These are phyloP conservation scores for Curvularia hawaiiensis DNA, from an alignment of 2,329 filamentous ascomycete genomes.

Conservation along the genomic window DNA sequence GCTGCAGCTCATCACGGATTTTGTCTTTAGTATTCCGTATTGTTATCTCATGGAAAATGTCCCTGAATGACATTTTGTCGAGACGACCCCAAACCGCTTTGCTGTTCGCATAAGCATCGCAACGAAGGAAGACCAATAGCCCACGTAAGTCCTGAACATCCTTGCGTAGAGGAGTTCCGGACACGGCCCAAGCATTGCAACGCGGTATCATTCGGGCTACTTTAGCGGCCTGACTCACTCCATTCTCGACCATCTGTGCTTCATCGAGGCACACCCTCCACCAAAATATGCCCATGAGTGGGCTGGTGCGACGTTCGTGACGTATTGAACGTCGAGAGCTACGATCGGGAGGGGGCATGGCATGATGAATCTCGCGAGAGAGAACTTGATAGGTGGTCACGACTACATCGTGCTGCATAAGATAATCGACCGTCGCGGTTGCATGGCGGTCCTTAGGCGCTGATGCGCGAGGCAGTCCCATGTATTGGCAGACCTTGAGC, in stretches of 20 bases:
- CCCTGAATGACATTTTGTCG: slow-evolving; percentile 68
- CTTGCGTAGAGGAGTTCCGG: slow-evolving; percentile 86
- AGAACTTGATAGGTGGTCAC: slow-evolving; percentile 71
- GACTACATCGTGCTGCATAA: slow-evolving; percentile 62
- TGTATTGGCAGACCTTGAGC: slow-evolving; percentile 62
- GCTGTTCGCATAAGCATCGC: slow-evolving; percentile 73
- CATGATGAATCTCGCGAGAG: slow-evolving; percentile 79
- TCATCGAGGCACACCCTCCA: slow-evolving; percentile 79
- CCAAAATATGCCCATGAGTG: slow-evolving; percentile 81
- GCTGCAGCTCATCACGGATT: slow-evolving; percentile 75
- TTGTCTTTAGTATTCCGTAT: slow-evolving; percentile 85
- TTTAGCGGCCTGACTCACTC: slow-evolving; percentile 79
- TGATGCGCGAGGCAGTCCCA: slow-evolving; percentile 51
- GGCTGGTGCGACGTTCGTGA: slow-evolving; percentile 71
- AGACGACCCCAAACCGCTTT: slow-evolving; percentile 71
- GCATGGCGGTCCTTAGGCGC: slow-evolving; percentile 42
- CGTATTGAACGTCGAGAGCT: slow-evolving; percentile 68
- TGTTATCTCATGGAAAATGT: slow-evolving; percentile 73
- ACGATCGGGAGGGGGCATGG: slow-evolving; percentile 71
- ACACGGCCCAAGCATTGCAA: slow-evolving; percentile 88
- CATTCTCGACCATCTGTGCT: slow-evolving; percentile 92
- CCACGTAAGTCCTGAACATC: slow-evolving; percentile 80
- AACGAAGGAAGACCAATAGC: slow-evolving; percentile 78
- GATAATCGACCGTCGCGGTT: slow-evolving; percentile 51
- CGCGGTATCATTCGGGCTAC: slow-evolving; percentile 82